Base-by-base conservation (phyloP, 208 protist genomes). In the Cochliopodium minus region DNA sequence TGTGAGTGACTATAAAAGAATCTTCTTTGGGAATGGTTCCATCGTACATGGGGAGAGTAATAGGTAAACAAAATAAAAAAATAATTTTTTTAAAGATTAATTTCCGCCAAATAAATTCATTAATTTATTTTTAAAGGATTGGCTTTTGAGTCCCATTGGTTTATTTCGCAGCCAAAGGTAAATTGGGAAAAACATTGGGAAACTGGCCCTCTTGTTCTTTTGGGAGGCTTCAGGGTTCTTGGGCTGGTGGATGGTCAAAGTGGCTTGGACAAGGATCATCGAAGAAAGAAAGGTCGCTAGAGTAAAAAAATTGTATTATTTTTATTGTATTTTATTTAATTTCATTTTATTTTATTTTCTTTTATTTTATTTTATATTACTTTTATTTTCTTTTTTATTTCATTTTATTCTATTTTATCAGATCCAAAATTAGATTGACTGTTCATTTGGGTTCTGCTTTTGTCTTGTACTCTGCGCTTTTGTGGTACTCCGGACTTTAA, bases 171-270 rank as follows among this genome's bases (percentile, higher is more conserved):
- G 64, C 62, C 1, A 69, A 73, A 17, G 82, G 83, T 3, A 57
- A 69, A 45, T 77, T 92, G 42, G 50, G 34, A 6, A 57, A 63
- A 15, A 28, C 22, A 25, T 32, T 48, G 5, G 4, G 25, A 50
- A 20, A 25, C 1, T 7, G n/a, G 7, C 5, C 20, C 2, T 32
- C 33, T 54, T 29, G 49, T 29, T 25, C 2, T 2, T 11, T 64
- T 85, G 0, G 74, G 79, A 23, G 82, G 67, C 0, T 75, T 73
- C 25, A 68, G 90, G 90, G 48, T 67, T 82, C 23, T 72, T 96
- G 56, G 91, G 91, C 6, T 96, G 91, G 91, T 93, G 90, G 70
- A 96, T 96, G 91, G 91, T 96, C 22, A 83, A 81, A 87, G 76
- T 54, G 91, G 91, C 11, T 77, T 96, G 5, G 81, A 93, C 53